These are phyloP conservation scores for Knufia fluminis DNA, from an alignment of 2,329 filamentous ascomycete species.

Conservation along the genomic window DNA sequence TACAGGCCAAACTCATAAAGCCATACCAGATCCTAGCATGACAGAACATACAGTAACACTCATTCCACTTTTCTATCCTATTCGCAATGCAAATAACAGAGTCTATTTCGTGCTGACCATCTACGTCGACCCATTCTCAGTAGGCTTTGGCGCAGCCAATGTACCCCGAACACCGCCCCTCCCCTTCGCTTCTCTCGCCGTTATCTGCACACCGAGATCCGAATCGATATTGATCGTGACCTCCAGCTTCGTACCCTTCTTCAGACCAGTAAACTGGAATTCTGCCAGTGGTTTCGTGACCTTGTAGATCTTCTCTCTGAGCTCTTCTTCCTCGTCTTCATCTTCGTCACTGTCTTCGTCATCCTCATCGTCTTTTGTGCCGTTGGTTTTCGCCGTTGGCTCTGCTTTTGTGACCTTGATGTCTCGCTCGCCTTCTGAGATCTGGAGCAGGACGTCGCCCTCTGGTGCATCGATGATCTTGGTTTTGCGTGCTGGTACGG, in stretches of 20 bases:
- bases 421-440: slow-evolving; percentile 79
- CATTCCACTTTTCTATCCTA: too few relatives aligned
- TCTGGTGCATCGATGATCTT: slow-evolving; percentile 68
- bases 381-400: slow-evolving; percentile 52
- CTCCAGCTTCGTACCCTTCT: slow-evolving; percentile 86
- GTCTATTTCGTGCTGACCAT: background rate
- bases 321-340: slow-evolving; percentile 68
- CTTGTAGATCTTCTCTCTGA: slow-evolving; percentile 87
- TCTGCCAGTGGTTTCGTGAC: slow-evolving; percentile 74
- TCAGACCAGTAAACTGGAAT: slow-evolving; percentile 70
- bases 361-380: slow-evolving; percentile 50
- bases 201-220: slow-evolving; percentile 70
- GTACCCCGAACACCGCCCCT: slow-evolving; percentile 71
- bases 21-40: too few relatives aligned
- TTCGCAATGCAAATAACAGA: background rate
- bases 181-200: slow-evolving; percentile 74
- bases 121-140: slow-evolving; percentile 25
- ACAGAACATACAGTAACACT: too few relatives aligned
- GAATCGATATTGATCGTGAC: slow-evolving; percentile 79
- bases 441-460: slow-evolving; percentile 78
- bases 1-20: too few relatives aligned
- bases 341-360: slow-evolving; percentile 55
- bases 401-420: slow-evolving; percentile 91
- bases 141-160: slow-evolving; percentile 35
- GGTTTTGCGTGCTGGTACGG: slow-evolving; percentile 77